phyloP scores from a whole-genome alignment of 768 basidiomycete species.

The Psilocybe cyanescens region DNA sequence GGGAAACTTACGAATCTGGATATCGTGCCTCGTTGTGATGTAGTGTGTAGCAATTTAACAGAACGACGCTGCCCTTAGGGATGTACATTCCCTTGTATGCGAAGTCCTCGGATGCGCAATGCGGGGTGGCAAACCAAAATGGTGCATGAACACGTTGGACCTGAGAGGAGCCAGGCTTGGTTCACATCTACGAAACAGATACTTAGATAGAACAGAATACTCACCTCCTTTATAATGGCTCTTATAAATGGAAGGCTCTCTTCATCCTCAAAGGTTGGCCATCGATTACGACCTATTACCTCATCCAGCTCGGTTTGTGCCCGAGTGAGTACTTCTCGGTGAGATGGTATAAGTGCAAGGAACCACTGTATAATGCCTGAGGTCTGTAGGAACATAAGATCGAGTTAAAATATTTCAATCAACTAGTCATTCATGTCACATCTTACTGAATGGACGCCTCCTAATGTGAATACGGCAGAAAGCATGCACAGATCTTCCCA shows the following conservation, averaged over 20 bases:
- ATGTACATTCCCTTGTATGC: constrained; percentile 42
- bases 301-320: constrained; percentile 30
- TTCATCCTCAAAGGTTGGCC: constrained; percentile 23
- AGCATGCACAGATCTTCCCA: constrained; percentile 42
- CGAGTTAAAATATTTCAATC: not conserved
- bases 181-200: not conserved
- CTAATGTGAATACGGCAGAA: constrained; percentile 44
- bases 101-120: constrained; percentile 38
- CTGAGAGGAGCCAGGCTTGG: constrained; percentile 24
- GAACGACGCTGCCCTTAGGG: constrained; percentile 39
- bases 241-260: constrained; percentile 23
- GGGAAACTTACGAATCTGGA: constrained; percentile 32
- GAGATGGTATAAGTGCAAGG: constrained; percentile 30
- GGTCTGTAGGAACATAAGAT: constrained; percentile 22
- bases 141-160: constrained; percentile 38
- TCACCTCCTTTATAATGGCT: constrained; percentile 26
- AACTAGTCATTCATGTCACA: too few species aligned
- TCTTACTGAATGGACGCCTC: constrained; percentile 45
- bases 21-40: constrained; percentile 38
- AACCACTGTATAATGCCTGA: constrained; percentile 39
- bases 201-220: not conserved
- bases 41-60: constrained; percentile 42
- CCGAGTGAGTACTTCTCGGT: constrained; percentile 19
- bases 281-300: constrained; percentile 22
- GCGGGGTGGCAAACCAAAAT: constrained; percentile 44